These are phyloP conservation scores for Chenopodium berlandieri DNA, from an alignment of 148 eudicot species.

Conservation along the genomic window DNA sequence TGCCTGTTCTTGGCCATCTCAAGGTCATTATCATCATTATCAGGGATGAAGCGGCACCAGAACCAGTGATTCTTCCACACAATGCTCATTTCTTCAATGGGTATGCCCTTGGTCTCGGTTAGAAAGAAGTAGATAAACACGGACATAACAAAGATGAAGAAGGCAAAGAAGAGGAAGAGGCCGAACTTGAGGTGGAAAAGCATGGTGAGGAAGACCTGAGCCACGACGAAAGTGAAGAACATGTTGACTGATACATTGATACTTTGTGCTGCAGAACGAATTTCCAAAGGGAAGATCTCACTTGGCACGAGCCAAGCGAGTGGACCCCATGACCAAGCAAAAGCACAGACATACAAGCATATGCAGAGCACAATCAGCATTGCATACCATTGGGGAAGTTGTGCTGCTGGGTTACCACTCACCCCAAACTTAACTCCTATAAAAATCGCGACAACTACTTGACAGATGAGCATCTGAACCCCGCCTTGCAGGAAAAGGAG, in stretches of 20 bases:
- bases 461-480: constrained; percentile 68
- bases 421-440: constrained; percentile 58
- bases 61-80: constrained; percentile 55
- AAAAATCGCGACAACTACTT: constrained; percentile 58
- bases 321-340: constrained; percentile 92
- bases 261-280: constrained; percentile 72
- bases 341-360: constrained; percentile 66
- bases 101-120: constrained; percentile 75
- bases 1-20: constrained; percentile 34
- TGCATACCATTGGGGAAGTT: constrained; percentile 60
- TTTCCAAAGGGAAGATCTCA: constrained; percentile 78
- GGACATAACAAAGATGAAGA: constrained; percentile 58
- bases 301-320: constrained; percentile 77
- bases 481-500: constrained; percentile 70
- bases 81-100: constrained; percentile 61
- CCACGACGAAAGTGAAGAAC: constrained; percentile 62
- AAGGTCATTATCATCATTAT: constrained; percentile 13
- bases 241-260: constrained; percentile 71
- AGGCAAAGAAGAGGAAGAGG: constrained; percentile 64
- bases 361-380: constrained; percentile 64
- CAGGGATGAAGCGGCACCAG: constrained; percentile 46
- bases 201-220: constrained; percentile 66
- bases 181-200: constrained; percentile 73
- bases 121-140: constrained; percentile 59
- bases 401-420: constrained; percentile 33